Evolutionary conservation across 2,329 filamentous ascomycete species (phyloP), one percentile per base, ranked within the genome.

Genomic region (Fusarium burgessii): DNA sequence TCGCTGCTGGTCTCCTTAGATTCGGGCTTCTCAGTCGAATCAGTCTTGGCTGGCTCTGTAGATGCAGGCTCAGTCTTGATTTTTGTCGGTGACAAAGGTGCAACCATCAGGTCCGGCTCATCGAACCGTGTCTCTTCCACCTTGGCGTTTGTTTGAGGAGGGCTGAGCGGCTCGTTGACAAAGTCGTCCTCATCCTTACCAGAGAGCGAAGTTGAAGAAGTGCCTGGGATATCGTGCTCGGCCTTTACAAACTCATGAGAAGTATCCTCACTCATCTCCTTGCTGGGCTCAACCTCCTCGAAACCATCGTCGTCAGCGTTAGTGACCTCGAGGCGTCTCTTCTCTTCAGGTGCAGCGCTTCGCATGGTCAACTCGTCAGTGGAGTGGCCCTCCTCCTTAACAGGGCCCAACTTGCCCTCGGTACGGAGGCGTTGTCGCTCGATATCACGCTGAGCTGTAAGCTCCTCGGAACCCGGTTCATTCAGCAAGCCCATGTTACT

Each of bases 401-500:
- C 65, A n/a, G 81, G 79, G 14, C 67, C 74, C 57, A 97, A 88
- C 72, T 89, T 92, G 43, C 94, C 95, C 77, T 96, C 92, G 2
- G 85, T 86, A 73, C 94, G 91, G 43, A 98, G 83, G 41, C 90
- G 89, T 73, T 97, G 93, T 52, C 96, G 90, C 78, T 98, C 94
- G 14, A 86, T 82, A 77, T 99, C 95, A 66, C 96, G 89, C 43
- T 89, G 86, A 66, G 88, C 90, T 65, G 98, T 94, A 71, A 97
- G 90, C 71, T 94, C 91, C 78, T 99, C 95, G 14, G 94, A 95
- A 35, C 95, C 96, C 13, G 90, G 85, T 79, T 98, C 95, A 78
- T 99, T 99, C 72, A 99, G 84, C 38, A 99, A 85, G 9, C 93
- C 95, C 96, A 99, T 99, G 79, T 99, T 99, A 80, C 95, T 98